Evolutionary conservation across 2,329 filamentous ascomycete genomes (phyloP), one percentile per base, ranked within the genome.

Genomic region (Camillea tinctor): DNA sequence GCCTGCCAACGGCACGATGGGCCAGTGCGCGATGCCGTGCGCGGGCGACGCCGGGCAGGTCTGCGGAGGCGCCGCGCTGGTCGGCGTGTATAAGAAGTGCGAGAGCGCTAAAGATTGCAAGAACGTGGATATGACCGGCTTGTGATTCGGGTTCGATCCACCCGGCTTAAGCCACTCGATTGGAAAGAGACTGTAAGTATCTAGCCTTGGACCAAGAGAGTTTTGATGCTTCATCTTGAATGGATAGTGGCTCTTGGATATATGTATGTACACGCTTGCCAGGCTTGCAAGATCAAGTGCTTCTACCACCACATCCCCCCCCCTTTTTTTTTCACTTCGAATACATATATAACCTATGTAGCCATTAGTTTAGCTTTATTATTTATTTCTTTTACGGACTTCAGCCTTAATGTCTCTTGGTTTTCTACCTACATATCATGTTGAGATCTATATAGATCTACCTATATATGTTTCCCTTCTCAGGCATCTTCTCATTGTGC

Each of bases 1-100:
- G 19, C 79, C 78, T 1, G 69, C 72, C n/a, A 66, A 72, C 2
- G 77, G 77, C n/a, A 70, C 79, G 20, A 68, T 77, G 55, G 80
- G 79, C 17, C 69, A 73, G 55, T 82, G 80, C 66, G 68, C 69
- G 52, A 71, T 75, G 69, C 67, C 72, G 17, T 81, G 79, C 60
- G 68, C 68, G 1, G 79, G 78, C 2, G 68, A 80, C 50, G 56
- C 59, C 13, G 63, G 52, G 22, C 64, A 77, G 64, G 66, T 74
- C 22, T 79, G 77, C 59, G 77, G 77, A 56, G 77, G 77, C 11
- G 68, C 69, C 11, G 68, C 63, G 17, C 69, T 69, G 1, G 66
- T 77, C 19, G 72, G 70, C 5, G 64, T 78, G 2, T 78, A 77
- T 56, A 61, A 72, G 55, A 74, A 71, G 61, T 78, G 76, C 56